Percentiles rank a stretch among this genome's conserved stretches.
Evolutionary conservation across 176 grass and related monocot genomes (phyloP).

Genomic region (Lolium multiflorum): DNA sequence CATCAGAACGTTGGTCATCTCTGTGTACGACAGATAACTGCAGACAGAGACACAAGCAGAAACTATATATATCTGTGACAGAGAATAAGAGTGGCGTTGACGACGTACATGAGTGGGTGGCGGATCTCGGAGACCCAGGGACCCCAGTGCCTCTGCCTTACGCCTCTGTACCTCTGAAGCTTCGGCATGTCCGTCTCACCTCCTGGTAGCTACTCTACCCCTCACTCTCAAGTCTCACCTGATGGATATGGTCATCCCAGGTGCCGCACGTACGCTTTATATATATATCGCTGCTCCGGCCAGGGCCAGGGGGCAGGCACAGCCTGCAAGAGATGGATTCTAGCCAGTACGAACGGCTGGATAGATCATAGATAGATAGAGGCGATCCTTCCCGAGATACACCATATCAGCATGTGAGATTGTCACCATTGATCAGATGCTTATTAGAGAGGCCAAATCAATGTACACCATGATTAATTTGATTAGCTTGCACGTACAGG

Average conservation of each 20-base stretch:
- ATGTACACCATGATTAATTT: no score
- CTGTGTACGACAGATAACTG: neutral
- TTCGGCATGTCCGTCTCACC: slow-evolving; percentile 49
- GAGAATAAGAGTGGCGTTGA: neutral
- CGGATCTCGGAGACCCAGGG: slow-evolving; percentile 87
- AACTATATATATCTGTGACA: neutral
- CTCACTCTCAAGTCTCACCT: neutral
- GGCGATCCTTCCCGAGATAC: slow-evolving; percentile 2
- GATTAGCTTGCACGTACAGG: no score
- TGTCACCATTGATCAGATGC: neutral
- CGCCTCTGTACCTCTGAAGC: slow-evolving; percentile 63
- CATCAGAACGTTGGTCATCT: neutral
- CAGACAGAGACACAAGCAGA: slow-evolving; percentile 30
- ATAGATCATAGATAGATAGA: neutral
- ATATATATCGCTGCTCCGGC: slow-evolving; percentile 41
- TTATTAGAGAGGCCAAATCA: no score
- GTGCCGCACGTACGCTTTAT: slow-evolving; percentile 37
- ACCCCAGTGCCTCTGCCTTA: slow-evolving; percentile 84
- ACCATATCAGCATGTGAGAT: slow-evolving; percentile 23
- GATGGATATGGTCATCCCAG: slow-evolving; percentile 23
- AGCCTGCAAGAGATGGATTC: slow-evolving; percentile 22
- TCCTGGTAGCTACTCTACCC: neutral
- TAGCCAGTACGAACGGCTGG: no score
- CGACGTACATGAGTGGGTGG: slow-evolving; percentile 63
- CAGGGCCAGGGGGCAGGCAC: neutral